Evolutionary conservation across 2,329 filamentous ascomycete species (phyloP), one percentile per base, ranked within the genome.

Genomic region (Colletotrichum cordylinicola): DNA sequence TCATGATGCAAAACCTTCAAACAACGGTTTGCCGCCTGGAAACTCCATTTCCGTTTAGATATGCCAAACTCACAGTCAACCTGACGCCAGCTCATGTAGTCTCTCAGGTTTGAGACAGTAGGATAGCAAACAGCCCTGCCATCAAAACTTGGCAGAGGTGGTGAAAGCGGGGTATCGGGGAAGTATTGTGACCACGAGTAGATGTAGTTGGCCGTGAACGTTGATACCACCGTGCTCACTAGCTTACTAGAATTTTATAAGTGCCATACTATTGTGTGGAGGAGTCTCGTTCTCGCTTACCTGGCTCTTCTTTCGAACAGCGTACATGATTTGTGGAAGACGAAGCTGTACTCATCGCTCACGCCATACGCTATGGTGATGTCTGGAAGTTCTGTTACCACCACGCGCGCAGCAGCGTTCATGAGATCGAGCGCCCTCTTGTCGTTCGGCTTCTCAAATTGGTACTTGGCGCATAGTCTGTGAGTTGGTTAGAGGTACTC

Each of bases 1-100:
- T 33, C 29, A 29, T 18, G 31, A 58, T 37, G 37, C 5, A 13
- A 62, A 9, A 37, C 9, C 16, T 15, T 1, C 1, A 52, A 52
- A 10, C n/a, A 52, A 52, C 43, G 21, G 6, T 52, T 52, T 52
- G 43, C n/a, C 21, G 43, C 43, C 43, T n/a, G 43, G 13, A 52
- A 10, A 52, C 10, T 52, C n/a, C 31, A 33, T 12, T 64, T 18
- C 33, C 7, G 35, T 4, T n/a, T 15, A 35, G 16, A 6, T 6
- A n/a, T n/a, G 12, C n/a, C 24, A 13, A 21, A 85, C 93, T 84
- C 83, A 97, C 97, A 98, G 84, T 99, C 97, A 58, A 95, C 97
- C 85, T 99, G 97, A 80, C 97, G 91, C 97, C 97, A 99, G 82
- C 94, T 96, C 89, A 99, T 92, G 84, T 99, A 99, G 86, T 99